Evolutionary conservation across 306 rosid genomes (phyloP).

Genomic region (Pachyrhizus erosus): DNA sequence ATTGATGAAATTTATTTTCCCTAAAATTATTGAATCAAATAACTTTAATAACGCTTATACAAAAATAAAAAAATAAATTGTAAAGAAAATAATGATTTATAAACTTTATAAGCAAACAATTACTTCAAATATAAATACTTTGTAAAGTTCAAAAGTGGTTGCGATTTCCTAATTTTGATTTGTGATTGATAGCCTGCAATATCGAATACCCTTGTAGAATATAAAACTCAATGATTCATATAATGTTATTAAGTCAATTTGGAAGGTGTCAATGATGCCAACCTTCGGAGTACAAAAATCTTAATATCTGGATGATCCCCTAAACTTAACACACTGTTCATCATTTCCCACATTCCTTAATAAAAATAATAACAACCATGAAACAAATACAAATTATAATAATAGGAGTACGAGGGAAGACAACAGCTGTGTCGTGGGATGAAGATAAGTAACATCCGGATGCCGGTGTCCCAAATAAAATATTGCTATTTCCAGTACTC

Average conservation of each 20-base stretch:
- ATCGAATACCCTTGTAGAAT: too few species aligned
- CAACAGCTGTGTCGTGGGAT: conserved; percentile 36
- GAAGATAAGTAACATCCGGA: conserved; percentile 45
- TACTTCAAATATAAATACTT: too few species aligned
- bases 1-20: too few species aligned
- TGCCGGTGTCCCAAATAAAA: conserved; percentile 38
- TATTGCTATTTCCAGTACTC: conserved; percentile 25
- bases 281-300: conserved; percentile 23
- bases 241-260: neutral
- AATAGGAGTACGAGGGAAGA: conserved; percentile 8
- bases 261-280: conserved; percentile 24
- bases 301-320: conserved; percentile 34
- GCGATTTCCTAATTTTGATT: too few species aligned
- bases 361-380: neutral
- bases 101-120: too few species aligned
- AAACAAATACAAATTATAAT: neutral
- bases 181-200: too few species aligned
- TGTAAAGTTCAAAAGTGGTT: too few species aligned
- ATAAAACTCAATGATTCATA: neutral
- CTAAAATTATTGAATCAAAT: too few species aligned
- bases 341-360: conserved; percentile 40
- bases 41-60: too few species aligned
- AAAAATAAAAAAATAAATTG: too few species aligned
- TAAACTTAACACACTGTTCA: neutral
- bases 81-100: too few species aligned